Conservation (phyloP, 2,329 filamentous ascomycete species). For the Dothideomycetes sp. region DNA sequence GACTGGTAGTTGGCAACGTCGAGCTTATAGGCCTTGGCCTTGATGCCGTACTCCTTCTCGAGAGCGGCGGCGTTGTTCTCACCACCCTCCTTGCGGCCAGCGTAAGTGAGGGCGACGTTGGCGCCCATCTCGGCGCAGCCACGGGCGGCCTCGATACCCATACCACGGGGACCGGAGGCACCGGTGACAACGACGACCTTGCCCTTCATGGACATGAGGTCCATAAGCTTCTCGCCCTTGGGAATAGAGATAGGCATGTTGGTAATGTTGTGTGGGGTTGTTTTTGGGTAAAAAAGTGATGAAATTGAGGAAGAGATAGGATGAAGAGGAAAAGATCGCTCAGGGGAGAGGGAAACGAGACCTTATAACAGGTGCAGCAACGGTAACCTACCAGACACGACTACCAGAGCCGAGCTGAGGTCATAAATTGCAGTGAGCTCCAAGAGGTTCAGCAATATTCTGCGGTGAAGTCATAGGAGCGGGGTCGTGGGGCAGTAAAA, state of each 20-base stretch:
- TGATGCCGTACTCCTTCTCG: slow-evolving; percentile 50
- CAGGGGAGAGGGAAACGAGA: not conserved
- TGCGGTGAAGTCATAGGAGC: slow-evolving; percentile 11
- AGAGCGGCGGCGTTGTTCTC: slow-evolving; percentile 59
- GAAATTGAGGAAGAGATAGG: slow-evolving; percentile 5
- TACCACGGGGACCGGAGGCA: slow-evolving; percentile 54
- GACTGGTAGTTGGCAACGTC: slow-evolving; percentile 49
- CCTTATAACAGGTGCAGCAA: slow-evolving; percentile 8
- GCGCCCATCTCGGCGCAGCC: slow-evolving; percentile 57
- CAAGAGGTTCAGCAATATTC: slow-evolving; percentile 3
- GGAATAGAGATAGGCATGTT: slow-evolving; percentile 25
- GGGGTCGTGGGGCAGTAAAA: slow-evolving; percentile 13
- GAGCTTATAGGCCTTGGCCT: slow-evolving; percentile 60
- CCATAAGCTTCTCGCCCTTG: slow-evolving; percentile 47
- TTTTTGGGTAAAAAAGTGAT: slow-evolving; percentile 9
- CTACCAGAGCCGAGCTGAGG: slow-evolving; percentile 6
- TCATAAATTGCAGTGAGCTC: slow-evolving; percentile 2
- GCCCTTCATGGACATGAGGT: slow-evolving; percentile 45
- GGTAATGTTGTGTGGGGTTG: slow-evolving; percentile 8
- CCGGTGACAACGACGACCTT: slow-evolving; percentile 45
- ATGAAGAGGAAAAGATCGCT: slow-evolving; percentile 9
- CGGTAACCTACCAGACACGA: not conserved
- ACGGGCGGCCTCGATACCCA: slow-evolving; percentile 58
- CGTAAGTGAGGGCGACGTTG: slow-evolving; percentile 58
- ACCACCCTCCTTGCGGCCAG: slow-evolving; percentile 51